Conservation (phyloP, 2,329 filamentous ascomycete species). For the Aspergillus calidoustus region DNA sequence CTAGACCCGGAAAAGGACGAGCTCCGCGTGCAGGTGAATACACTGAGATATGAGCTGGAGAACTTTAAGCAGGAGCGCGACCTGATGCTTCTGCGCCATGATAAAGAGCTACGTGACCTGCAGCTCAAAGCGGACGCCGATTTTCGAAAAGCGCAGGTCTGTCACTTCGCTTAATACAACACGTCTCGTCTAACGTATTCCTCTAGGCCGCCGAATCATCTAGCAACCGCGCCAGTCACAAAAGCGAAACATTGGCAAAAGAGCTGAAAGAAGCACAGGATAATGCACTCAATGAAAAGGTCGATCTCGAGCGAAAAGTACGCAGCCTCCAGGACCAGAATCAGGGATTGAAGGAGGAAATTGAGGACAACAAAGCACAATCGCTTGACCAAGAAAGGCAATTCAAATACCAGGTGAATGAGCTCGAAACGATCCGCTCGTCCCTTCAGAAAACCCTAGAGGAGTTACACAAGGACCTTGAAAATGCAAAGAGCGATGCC, state of each 20-base stretch:
- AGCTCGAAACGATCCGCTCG: constrained; percentile 64
- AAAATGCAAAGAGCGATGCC: constrained; percentile 61
- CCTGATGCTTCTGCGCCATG: constrained; percentile 75
- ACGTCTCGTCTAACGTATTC: constrained; percentile 3
- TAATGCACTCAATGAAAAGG: constrained; percentile 59
- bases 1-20: constrained; percentile 66
- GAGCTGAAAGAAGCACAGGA: constrained; percentile 62
- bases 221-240: constrained; percentile 56
- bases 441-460: constrained; percentile 61
- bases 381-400: constrained; percentile 72
- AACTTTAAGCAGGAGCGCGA: constrained; percentile 88
- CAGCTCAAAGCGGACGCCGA: constrained; percentile 84
- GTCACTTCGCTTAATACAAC: constrained; percentile 4
- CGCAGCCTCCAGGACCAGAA: constrained; percentile 69
- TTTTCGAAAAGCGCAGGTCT: constrained; percentile 67
- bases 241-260: constrained; percentile 58
- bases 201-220: constrained; percentile 57
- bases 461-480: constrained; percentile 56
- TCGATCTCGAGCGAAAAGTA: constrained; percentile 59
- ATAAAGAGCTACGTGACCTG: constrained; percentile 80
- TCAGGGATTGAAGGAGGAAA: constrained; percentile 76
- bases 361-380: constrained; percentile 79
- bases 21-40: constrained; percentile 86
- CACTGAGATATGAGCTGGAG: constrained; percentile 83
- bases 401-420: constrained; percentile 60